Base-by-base conservation (phyloP, 2,329 filamentous ascomycete genomes). In the Daldinia sp. region DNA sequence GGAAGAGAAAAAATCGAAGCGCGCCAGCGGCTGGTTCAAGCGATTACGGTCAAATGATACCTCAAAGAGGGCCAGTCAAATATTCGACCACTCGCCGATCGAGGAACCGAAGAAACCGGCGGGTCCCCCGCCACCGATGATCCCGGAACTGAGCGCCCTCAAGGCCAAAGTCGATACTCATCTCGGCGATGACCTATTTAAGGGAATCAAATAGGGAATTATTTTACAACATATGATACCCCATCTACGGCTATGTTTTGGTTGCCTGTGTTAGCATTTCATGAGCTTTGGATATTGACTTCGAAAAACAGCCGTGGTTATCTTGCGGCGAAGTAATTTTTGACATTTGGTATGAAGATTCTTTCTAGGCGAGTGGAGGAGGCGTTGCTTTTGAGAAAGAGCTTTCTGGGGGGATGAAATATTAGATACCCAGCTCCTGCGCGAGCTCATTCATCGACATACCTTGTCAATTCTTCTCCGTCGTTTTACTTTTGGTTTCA, bases 11-110 rank as follows among this genome's bases (percentile, higher is more conserved):
- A 86, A 84, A 73, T 75, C 81, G 63, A 86, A 81, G 73, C 83
- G 85, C 61, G 78, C 78, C 69, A 87, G 85, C 70, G 83, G 84
- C 35, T 88, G 85, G 85, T 87, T 88, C 70, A 80, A 81, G 68
- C 80, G 84, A 60, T 78, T 87, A 69, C 79, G 82, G 59, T 76
- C 77, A 30, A 73, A 71, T 41, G 73, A 75, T 52, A 66, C 35
- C n/a, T 17, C 72, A 41, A 82, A 79, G 67, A 74, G 82, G 37
- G 71, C 78, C 45, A 83, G 80, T 70, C 72, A 81, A 60, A 66
- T 80, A 47, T 77, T 80, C 58, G 77, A 82, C 41, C 76, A 79
- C 49, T 68, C 66, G 27, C 39, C 19, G 39, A 25, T 43, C 17
- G 77, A 82, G 45, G 76, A 79, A 53, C 69, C 67, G 21, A 75